phyloP scores from a whole-genome alignment of 352 stramenopile species.

The Elongisporangium anandrum region DNA sequence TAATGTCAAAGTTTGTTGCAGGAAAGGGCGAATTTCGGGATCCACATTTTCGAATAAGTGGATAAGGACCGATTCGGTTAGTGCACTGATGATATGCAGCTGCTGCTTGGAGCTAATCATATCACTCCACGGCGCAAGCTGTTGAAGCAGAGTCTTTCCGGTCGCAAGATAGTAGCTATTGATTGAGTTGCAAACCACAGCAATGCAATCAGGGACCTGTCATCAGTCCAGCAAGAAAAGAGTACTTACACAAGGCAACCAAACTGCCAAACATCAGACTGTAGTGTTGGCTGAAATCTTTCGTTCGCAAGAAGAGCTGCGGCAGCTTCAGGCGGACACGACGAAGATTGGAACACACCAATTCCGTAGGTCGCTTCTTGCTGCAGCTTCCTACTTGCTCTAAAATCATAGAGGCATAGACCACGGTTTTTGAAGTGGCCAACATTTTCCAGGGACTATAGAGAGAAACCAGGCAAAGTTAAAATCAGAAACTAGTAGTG shows the following conservation, averaged over 20 bases:
- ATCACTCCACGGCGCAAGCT: slow-evolving; percentile 42
- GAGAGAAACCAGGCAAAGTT: neutral
- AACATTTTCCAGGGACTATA: slow-evolving; percentile 32
- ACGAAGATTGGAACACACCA: slow-evolving; percentile 17
- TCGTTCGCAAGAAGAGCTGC: slow-evolving; percentile 36
- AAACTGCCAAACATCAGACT: slow-evolving; percentile 73
- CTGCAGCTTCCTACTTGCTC: slow-evolving; percentile 34
- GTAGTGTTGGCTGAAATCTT: slow-evolving; percentile 32
- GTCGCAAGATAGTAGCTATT: slow-evolving; percentile 51
- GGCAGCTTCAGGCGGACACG: slow-evolving; percentile 49
- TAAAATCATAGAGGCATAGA: slow-evolving; percentile 40
- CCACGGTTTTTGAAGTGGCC: slow-evolving; percentile 38
- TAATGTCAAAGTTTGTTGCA: slow-evolving; percentile 40
- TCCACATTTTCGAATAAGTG: slow-evolving; percentile 25
- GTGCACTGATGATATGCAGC: slow-evolving; percentile 48
- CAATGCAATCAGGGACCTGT: neutral
- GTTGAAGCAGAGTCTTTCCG: slow-evolving; percentile 30
- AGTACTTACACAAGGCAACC: slow-evolving; percentile 60
- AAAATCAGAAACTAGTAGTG: slow-evolving; percentile 1
- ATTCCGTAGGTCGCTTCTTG: slow-evolving; percentile 19
- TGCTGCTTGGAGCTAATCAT: slow-evolving; percentile 26
- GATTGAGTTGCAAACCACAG: too few relatives aligned
- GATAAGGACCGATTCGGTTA: slow-evolving; percentile 46
- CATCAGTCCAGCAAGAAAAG: neutral
- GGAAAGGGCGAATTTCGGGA: slow-evolving; percentile 25